Conservation (phyloP, 345 rosid genomes). For the Hevea brasiliensis region DNA sequence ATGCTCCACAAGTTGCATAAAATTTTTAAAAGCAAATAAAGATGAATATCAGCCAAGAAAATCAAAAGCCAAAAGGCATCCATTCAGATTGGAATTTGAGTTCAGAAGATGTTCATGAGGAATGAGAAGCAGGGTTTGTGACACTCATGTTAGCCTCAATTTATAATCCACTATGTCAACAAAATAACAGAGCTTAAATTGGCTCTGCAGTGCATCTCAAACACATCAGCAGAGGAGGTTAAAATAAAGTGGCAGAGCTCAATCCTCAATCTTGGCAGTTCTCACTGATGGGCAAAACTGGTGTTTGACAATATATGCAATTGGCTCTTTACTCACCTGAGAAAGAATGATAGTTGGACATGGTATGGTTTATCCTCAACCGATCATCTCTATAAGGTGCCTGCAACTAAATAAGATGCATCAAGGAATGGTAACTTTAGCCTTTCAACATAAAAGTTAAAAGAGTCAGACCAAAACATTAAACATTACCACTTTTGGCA, state of each 20-base stretch:
- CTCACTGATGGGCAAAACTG: neutral
- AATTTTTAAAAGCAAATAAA: neutral
- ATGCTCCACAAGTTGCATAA: neutral
- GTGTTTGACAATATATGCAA: neutral
- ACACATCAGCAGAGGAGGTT: neutral
- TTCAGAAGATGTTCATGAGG: neutral
- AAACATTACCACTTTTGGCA: conserved; percentile 67
- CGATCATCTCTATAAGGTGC: conserved; percentile 59
- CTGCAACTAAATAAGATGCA: conserved; percentile 46
- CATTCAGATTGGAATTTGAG: neutral
- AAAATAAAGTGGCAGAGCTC: neutral
- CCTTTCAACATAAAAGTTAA: neutral
- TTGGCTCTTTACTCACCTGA: conserved; percentile 51
- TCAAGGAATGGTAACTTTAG: conserved; percentile 5
- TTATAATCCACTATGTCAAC: neutral
- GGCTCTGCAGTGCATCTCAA: neutral
- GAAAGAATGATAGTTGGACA: conserved; percentile 55
- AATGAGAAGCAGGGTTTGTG: neutral
- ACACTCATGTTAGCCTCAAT: conserved; percentile 1
- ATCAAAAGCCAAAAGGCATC: neutral
- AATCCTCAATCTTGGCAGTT: neutral
- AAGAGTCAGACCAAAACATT: neutral
- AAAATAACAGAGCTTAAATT: neutral
- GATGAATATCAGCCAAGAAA: neutral
- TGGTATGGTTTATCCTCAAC: conserved; percentile 44